Evolutionary conservation across 2,329 filamentous ascomycete genomes (phyloP), one percentile per base, ranked within the genome.

Genomic region (Fusarium sp.): DNA sequence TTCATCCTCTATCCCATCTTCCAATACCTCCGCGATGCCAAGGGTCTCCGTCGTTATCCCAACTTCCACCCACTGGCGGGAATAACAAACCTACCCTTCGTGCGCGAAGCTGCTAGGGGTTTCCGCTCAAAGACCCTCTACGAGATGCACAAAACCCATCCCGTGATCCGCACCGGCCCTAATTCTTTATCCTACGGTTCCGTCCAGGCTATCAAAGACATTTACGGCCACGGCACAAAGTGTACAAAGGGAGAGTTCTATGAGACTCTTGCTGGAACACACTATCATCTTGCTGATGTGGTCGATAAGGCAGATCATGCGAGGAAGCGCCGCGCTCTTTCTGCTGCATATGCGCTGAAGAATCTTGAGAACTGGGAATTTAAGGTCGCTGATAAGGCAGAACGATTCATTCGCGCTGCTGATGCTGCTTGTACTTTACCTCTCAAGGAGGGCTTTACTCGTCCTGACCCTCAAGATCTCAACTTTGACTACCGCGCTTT

Each of bases 311-410:
- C 78, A 12, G 84, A 87, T 10, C 86, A 88, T 65, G 79, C 82
- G 3, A 78, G 83, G 12, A 87, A 87, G 74, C 82, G 85, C 25
- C 84, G 84, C 60, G 79, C 85, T 3, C 75, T 88, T 5, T 83
- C 84, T 5, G 80, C 81, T 1, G 85, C 85, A 2, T 87, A 86
- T 58, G 85, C 85, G 0, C 70, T 85, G 55, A 85, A 85, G 76
- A 87, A 87, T 66, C 81, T 87, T 2, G 85, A 86, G 69, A 80
- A 78, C 8, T 87, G 85, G 85, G 85, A 87, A 65, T 82, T 82
- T 76, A 87, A 87, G 66, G 84, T 88, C 5, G 82, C 83, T 15
- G 84, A 87, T 65, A 87, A 86, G 74, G 78, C 81, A 1, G 76
- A 80, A 20, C 78, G 82, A 15, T 75, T 87, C 27, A 78, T 86